Evolutionary conservation across 805 yeast genomes (phyloP).

Genomic region (Candida mattraensis): DNA sequence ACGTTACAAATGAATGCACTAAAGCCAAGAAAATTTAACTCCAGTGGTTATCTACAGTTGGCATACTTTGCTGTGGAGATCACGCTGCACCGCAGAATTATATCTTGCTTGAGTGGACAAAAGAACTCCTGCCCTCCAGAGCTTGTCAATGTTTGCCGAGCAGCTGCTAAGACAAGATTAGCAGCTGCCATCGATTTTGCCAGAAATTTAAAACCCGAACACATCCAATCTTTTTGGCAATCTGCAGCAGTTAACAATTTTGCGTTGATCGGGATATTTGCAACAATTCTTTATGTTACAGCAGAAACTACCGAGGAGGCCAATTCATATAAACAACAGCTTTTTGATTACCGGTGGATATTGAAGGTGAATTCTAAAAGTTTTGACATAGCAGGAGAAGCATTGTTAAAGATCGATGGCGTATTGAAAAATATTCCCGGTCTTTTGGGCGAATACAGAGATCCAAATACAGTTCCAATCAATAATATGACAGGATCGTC

Average conservation of each 20-base stretch:
- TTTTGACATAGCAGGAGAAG: constrained; percentile 75
- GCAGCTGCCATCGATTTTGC: constrained; percentile 81
- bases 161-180: constrained; percentile 82
- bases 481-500: constrained; percentile 2
- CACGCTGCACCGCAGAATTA: constrained; percentile 77
- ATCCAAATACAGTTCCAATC: constrained; percentile 8
- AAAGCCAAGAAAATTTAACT: constrained; percentile 60
- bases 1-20: constrained; percentile 62
- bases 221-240: constrained; percentile 88
- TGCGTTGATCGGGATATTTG: constrained; percentile 84
- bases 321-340: constrained; percentile 59
- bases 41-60: constrained; percentile 77
- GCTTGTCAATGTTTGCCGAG: constrained; percentile 65
- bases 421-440: constrained; percentile 78
- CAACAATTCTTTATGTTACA: constrained; percentile 74
- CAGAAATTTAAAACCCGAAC: constrained; percentile 73
- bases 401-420: constrained; percentile 69
- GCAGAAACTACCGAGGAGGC: constrained; percentile 63
- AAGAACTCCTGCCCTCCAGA: constrained; percentile 46
- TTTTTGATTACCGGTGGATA: constrained; percentile 75
- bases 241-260: constrained; percentile 76
- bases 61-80: constrained; percentile 90
- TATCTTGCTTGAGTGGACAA: constrained; percentile 47
- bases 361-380: constrained; percentile 72
- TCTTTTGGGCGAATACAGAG: constrained; percentile 35